These are phyloP conservation scores for Neurospora sp. DNA, from an alignment of 495 filamentous ascomycete species.

Conservation along the genomic window DNA sequence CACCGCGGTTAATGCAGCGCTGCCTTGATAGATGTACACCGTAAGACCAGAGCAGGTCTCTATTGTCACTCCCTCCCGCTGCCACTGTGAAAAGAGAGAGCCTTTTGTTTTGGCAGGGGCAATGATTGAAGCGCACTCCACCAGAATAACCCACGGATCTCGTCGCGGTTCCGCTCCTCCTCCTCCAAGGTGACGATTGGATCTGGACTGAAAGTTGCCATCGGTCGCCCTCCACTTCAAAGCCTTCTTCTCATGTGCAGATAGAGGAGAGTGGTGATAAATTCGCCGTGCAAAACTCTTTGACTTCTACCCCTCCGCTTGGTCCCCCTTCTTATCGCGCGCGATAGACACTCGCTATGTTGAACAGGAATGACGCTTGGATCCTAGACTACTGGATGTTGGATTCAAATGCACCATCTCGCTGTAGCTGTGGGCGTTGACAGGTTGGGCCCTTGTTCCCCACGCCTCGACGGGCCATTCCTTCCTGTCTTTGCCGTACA, in stretches of 20 bases:
- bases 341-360: not conserved
- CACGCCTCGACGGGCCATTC: conserved; percentile 5
- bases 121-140: not conserved
- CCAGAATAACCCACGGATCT: not conserved
- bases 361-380: not conserved
- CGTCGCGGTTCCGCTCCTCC: not conserved
- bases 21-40: not conserved
- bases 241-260: not conserved
- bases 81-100: not conserved
- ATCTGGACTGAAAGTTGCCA: not conserved
- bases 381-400: not conserved
- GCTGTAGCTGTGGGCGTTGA: not conserved
- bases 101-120: too few species aligned
- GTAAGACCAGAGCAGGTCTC: not conserved
- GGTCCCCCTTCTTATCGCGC: not conserved
- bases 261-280: not conserved
- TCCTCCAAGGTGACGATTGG: not conserved
- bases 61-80: not conserved
- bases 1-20: not conserved
- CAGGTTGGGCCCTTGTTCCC: conserved; percentile 3
- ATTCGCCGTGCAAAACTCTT: not conserved
- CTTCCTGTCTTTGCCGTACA: not conserved
- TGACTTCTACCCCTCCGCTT: not conserved
- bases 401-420: not conserved
- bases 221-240: not conserved